Percentiles rank a stretch among this genome's conserved stretches.
phyloP scores from a whole-genome alignment of 176 grass and related monocot species.

The Ampelocalamus luodianensis region DNA sequence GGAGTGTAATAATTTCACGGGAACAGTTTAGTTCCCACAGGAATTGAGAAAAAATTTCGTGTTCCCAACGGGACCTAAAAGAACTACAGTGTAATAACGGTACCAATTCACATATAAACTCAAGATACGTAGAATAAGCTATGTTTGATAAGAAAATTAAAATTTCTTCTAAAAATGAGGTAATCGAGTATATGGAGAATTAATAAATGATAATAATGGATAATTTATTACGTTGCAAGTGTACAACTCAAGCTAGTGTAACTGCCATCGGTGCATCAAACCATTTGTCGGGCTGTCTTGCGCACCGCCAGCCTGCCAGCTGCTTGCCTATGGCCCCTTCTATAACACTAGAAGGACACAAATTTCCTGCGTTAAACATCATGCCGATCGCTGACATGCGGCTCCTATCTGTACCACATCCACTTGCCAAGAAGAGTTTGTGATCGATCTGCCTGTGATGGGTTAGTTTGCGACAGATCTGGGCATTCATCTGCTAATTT shows the following conservation, averaged over 20 bases:
- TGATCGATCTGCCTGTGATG: background rate
- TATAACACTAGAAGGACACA: background rate
- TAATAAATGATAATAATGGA: background rate
- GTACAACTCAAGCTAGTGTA: background rate
- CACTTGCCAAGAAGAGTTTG: background rate
- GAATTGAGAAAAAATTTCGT: no score
- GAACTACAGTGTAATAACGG: background rate
- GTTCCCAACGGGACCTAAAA: no score
- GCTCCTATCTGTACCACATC: background rate
- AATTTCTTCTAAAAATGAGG: background rate
- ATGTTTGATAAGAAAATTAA: background rate
- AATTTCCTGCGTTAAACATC: background rate
- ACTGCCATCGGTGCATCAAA: conserved; percentile 30
- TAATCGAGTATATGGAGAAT: background rate
- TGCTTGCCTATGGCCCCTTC: background rate
- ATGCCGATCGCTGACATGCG: background rate
- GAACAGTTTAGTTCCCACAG: no score
- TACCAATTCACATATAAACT: no score
- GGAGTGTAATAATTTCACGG: no score
- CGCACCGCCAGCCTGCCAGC: background rate
- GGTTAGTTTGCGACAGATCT: background rate
- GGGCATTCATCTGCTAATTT: background rate
- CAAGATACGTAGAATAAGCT: background rate
- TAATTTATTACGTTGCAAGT: background rate
- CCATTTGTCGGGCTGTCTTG: conserved; percentile 17